Evolutionary conservation across 75 land plant genomes (phyloP).

Genomic region (Isoetes taiwanensis): DNA sequence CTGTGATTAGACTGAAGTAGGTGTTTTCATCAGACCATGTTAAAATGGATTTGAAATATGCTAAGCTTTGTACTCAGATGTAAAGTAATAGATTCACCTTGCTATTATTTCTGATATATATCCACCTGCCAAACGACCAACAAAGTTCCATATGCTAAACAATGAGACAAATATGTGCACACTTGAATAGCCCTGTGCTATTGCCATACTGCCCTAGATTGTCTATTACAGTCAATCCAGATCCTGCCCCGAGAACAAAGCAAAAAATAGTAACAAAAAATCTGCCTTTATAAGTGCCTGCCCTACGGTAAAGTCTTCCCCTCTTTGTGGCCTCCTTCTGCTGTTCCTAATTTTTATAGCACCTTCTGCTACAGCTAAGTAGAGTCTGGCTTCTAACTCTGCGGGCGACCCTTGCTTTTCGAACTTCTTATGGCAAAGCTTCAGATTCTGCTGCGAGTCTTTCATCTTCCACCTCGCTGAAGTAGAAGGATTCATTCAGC

Average conservation of each 20-base stretch:
- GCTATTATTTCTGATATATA: constrained; percentile 74
- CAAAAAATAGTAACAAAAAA: constrained; percentile 75
- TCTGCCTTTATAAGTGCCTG: constrained; percentile 95
- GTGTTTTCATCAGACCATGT: too few relatives aligned
- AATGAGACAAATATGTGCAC: constrained; percentile 87
- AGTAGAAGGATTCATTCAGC: too few relatives aligned
- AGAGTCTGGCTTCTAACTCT: too few relatives aligned
- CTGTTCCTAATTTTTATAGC: constrained; percentile 42
- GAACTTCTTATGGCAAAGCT: too few relatives aligned
- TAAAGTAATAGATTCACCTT: too few relatives aligned
- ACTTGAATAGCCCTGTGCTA: constrained; percentile 70
- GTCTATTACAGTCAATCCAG: constrained; percentile 91
- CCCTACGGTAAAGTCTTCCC: constrained; percentile 80
- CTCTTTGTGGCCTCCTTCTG: constrained; percentile 62
- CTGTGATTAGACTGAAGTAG: too few relatives aligned
- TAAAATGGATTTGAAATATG: too few relatives aligned
- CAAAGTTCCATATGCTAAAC: constrained; percentile 98
- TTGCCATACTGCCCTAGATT: constrained; percentile 94
- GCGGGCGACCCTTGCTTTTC: too few relatives aligned
- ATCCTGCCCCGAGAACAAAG: constrained; percentile 75
- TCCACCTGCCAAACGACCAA: constrained; percentile 94
- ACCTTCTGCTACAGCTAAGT: constrained; percentile 22
- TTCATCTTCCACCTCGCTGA: too few relatives aligned
- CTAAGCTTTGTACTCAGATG: too few relatives aligned
- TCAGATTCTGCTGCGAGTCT: too few relatives aligned